Evolutionary conservation across 23 red algal genomes (phyloP), one percentile per base, ranked within the genome.

Genomic region (Chondrus crispus): DNA sequence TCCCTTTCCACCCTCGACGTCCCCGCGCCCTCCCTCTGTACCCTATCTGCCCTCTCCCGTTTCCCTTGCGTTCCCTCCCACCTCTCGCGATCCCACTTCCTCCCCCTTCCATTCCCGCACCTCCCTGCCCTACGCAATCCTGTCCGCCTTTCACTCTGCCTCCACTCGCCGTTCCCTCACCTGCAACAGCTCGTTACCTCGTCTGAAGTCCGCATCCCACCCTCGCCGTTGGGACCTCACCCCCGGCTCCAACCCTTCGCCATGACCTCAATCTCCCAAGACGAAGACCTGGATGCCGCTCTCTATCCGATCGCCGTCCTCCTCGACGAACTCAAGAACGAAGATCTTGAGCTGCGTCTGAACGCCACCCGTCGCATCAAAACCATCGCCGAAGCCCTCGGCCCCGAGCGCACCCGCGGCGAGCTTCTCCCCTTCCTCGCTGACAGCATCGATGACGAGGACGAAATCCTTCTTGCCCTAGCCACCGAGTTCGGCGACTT

Each of bases 371-470:
- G 92, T 45, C 84, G 92, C 35, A 89, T 98, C 60, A 90, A 90
- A 40, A 93, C 85, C 26, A 98, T 98, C 54, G 93, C 97, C 28
- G 81, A 77, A 28, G 97, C 97, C 2, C 55, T 98, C 10, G 97
- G 97, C 3, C 87, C 93, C 16, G 97, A 98, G 68, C 89, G 97
- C 51, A 98, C 97, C 14, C 94, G 97, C 30, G 80, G 80, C 79
- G 97, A 98, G 48, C 90, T 98, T 29, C 81, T 98, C 33, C 97
- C 97, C 9, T 98, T 98, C 84, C 74, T 98, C n/a, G 94, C 82
- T 30, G 97, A 98, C 54, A 94, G 91, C 47, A 95, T 98, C 29
- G 97, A 98, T 51, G 97, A 98, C 46, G 97, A 98, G 43, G 97
- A 98, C 64, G 97, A 98, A 75, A 92, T 98, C 5, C 90, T 98